Conservation (phyloP, 345 rosid genomes). For the Eucalyptus regnans region DNA sequence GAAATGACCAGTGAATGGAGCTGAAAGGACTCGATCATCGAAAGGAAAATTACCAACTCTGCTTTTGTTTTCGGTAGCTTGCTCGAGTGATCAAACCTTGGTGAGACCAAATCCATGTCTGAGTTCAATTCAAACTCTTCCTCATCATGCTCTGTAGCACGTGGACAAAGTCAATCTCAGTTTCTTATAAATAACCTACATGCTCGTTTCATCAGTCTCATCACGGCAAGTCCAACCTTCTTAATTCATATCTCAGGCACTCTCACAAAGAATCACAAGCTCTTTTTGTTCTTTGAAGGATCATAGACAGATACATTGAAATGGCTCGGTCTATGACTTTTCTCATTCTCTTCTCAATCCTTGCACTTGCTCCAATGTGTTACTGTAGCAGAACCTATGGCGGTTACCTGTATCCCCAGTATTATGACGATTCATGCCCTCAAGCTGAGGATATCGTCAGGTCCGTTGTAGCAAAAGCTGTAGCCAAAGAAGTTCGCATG, state of each 20-base stretch:
- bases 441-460: conserved; percentile 35
- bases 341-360: conserved; percentile 1
- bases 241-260: not conserved
- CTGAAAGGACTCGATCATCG: not conserved
- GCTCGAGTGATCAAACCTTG: not conserved
- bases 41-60: not conserved
- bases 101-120: not conserved
- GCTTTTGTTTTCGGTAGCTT: not conserved
- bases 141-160: not conserved
- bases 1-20: not conserved
- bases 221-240: not conserved
- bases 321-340: not conserved
- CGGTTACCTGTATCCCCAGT: conserved; percentile 40
- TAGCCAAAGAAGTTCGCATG: conserved; percentile 55
- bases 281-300: not conserved
- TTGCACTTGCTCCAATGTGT: conserved; percentile 35
- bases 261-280: not conserved
- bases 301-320: not conserved
- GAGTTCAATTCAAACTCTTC: not conserved
- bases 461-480: conserved; percentile 47
- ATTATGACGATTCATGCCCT: conserved; percentile 50
- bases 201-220: not conserved
- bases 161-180: not conserved
- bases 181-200: not conserved
- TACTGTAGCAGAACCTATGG: not conserved